Evolutionary conservation across 2,329 filamentous ascomycete species (phyloP), one percentile per base, ranked within the genome.

Genomic region (Aspergillus transmontanensis): DNA sequence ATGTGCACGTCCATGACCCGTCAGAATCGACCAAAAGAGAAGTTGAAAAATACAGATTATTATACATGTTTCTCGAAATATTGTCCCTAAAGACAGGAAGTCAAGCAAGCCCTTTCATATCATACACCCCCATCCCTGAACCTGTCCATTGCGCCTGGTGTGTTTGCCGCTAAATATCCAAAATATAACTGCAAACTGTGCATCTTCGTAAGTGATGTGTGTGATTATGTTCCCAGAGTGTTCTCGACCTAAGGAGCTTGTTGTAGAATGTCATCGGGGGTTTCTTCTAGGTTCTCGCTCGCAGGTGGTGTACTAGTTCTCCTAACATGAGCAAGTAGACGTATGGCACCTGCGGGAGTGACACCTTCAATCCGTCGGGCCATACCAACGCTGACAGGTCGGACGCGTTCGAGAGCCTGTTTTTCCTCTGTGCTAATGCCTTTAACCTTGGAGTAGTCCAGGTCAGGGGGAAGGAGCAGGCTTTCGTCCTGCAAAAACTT

Each of bases 351-450:
- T 16, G 75, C 73, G 16, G 81, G 81, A 14, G 81, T 83, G 23
- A 85, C 84, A 3, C 94, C 94, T 78, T 99, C 95, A 12, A 97
- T 87, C 16, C 95, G 83, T 56, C 93, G 85, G 36, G 94, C 94
- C 84, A 97, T 95, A 0, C 92, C 94, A 26, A 99, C 83, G 64
- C 87, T 96, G 78, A 96, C 92, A 0, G 95, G 95, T 58, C 87
- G 82, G 1, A 92, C 90, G 2, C 83, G 81, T 63, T 86, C 85
- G 41, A 99, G 82, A 4, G 90, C 85, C 32, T 87, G 84, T 77
- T 87, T 89, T 81, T 98, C 95, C 63, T 92, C 93, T 43, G 88
- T 85, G 61, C 91, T 93, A 58, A 99, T 81, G 0, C 93, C 93
- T 39, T 85, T 82, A 0, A 99, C 84, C 14, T 78, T 71, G 50